These are phyloP conservation scores for Gliomastix tumulicola DNA, from an alignment of 2,329 filamentous ascomycete species.

Conservation along the genomic window DNA sequence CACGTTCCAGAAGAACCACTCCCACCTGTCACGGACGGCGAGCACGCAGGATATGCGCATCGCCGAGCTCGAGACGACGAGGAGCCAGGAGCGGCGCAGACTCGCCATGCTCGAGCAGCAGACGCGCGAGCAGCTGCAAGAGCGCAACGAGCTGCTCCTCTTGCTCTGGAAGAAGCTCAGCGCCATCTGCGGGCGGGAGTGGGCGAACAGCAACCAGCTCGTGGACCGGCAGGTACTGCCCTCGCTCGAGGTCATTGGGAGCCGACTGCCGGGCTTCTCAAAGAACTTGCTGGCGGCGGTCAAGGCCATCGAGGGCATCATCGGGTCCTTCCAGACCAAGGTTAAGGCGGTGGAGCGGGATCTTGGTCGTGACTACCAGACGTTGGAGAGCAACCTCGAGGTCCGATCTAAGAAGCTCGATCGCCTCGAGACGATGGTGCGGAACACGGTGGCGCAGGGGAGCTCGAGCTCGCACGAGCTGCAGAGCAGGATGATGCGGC, in stretches of 20 bases:
- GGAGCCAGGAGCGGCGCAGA: conserved; percentile 70
- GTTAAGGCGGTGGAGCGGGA: conserved; percentile 84
- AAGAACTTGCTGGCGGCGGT: conserved; percentile 83
- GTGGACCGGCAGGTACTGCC: conserved; percentile 81
- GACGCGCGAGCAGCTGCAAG: conserved; percentile 79
- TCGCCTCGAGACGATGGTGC: conserved; percentile 72
- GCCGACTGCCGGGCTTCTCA: conserved; percentile 79
- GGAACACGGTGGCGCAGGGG: conserved; percentile 52
- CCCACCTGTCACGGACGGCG: conserved; percentile 79
- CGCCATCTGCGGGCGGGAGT: conserved; percentile 80
- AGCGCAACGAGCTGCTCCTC: conserved; percentile 83
- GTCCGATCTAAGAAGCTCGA: conserved; percentile 79
- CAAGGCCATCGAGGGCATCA: conserved; percentile 76
- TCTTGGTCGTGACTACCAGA: conserved; percentile 85
- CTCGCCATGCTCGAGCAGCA: conserved; percentile 69
- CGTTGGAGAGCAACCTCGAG: conserved; percentile 74
- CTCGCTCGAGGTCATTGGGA: conserved; percentile 77
- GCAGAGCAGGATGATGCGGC: conserved; percentile 39
- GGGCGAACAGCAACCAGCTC: conserved; percentile 82
- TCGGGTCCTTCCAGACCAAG: conserved; percentile 70
- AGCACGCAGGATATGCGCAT: conserved; percentile 80
- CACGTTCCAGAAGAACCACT: conserved; percentile 78
- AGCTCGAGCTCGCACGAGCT: conserved; percentile 33
- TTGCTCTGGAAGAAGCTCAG: conserved; percentile 87
- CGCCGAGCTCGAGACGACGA: conserved; percentile 75